Conservation (phyloP, 1,139 yeast genomes). For the Candida buenavistaensis region DNA sequence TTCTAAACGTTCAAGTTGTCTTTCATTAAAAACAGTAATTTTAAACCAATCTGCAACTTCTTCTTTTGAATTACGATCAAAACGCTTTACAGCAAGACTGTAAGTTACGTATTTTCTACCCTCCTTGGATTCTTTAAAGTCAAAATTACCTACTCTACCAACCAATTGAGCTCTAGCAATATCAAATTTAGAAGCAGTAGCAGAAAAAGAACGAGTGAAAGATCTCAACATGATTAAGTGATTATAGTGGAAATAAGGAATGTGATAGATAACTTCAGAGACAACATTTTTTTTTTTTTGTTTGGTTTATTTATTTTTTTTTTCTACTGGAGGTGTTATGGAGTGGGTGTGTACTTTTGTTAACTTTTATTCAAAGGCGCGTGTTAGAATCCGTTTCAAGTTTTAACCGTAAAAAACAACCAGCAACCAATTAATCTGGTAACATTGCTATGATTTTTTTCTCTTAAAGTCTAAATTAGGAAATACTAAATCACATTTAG, state of each 20-base stretch:
- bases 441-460: neutral
- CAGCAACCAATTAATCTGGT: too few relatives aligned
- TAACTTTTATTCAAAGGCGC: too few relatives aligned
- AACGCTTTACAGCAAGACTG: conserved; percentile 46
- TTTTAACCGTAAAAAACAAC: too few relatives aligned
- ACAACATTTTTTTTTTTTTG: conserved; percentile 1
- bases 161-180: conserved; percentile 46
- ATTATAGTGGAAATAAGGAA: neutral
- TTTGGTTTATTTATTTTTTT: too few relatives aligned
- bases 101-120: conserved; percentile 41
- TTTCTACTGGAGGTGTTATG: too few relatives aligned
- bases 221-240: conserved; percentile 24
- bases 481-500: conserved; percentile 15
- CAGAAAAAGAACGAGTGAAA: conserved; percentile 36
- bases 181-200: conserved; percentile 29
- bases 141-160: conserved; percentile 43
- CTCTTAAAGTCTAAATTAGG: conserved; percentile 14
- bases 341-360: too few relatives aligned
- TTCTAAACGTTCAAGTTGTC: conserved; percentile 35
- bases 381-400: too few relatives aligned
- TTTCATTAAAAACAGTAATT: conserved; percentile 41
- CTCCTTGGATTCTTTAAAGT: conserved; percentile 38
- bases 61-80: conserved; percentile 31
- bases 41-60: conserved; percentile 42
- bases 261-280: neutral